These are phyloP conservation scores for Tolypocladium inflatum DNA, from an alignment of 2,329 filamentous ascomycete species.

Conservation along the genomic window DNA sequence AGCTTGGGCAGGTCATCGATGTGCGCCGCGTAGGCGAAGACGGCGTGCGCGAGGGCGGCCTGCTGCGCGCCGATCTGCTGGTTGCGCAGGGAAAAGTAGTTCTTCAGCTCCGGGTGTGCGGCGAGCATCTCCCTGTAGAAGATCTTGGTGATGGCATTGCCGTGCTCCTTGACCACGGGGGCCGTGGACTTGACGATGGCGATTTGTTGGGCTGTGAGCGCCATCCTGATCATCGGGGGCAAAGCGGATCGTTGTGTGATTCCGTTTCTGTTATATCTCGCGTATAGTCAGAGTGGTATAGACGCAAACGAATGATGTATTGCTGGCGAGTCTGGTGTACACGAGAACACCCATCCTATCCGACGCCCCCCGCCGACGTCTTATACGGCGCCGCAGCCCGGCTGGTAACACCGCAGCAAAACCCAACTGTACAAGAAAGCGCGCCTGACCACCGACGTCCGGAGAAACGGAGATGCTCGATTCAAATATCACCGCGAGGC, in stretches of 20 bases:
- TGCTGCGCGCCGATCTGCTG: conserved; percentile 61
- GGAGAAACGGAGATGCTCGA: background rate
- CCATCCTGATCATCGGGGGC: conserved; percentile 17
- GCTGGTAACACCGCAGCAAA: background rate
- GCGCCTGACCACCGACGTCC: background rate
- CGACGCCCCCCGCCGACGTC: background rate
- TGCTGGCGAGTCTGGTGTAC: background rate
- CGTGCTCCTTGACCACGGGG: conserved; percentile 60
- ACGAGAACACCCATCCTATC: background rate
- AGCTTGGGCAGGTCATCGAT: conserved; percentile 61
- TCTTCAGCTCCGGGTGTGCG: conserved; percentile 55
- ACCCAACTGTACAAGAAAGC: background rate
- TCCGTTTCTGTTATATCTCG: background rate
- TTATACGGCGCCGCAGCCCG: background rate
- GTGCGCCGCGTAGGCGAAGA: conserved; percentile 64
- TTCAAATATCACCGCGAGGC: background rate
- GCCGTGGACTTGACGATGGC: conserved; percentile 68
- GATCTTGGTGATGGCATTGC: conserved; percentile 55
- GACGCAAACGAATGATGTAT: no score
- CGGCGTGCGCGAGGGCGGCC: conserved; percentile 56
- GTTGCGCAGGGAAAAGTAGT: conserved; percentile 62
- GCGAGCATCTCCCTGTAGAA: conserved; percentile 64
- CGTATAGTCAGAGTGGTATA: background rate
- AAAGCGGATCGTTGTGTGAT: background rate
- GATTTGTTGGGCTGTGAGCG: conserved; percentile 55